phyloP scores from a whole-genome alignment of 2,329 filamentous ascomycete genomes.

The Nothophaeocryptopus gaeumannii region DNA sequence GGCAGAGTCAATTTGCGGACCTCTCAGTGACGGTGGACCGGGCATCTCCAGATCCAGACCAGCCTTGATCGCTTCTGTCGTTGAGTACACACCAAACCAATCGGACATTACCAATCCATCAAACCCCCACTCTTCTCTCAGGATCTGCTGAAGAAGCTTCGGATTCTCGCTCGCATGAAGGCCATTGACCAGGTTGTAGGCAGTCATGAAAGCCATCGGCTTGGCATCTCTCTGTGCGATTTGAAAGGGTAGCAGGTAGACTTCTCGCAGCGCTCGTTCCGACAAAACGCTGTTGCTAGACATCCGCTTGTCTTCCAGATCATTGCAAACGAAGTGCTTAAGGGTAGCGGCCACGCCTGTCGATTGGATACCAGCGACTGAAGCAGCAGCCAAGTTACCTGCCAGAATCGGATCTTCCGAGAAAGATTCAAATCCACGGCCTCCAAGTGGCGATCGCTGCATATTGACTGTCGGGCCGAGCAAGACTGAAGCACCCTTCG shows the following conservation, averaged over 20 bases:
- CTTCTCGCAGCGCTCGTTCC: slow-evolving; percentile 64
- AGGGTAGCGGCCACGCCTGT: slow-evolving; percentile 73
- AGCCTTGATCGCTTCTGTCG: slow-evolving; percentile 63
- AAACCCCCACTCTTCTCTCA: slow-evolving; percentile 69
- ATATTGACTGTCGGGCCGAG: slow-evolving; percentile 77
- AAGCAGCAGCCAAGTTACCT: slow-evolving; percentile 65
- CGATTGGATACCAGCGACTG: slow-evolving; percentile 64
- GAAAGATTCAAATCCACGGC: slow-evolving; percentile 82
- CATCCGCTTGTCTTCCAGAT: slow-evolving; percentile 67
- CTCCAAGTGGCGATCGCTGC: slow-evolving; percentile 78
- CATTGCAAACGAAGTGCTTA: slow-evolving; percentile 75
- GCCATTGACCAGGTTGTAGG: slow-evolving; percentile 73
- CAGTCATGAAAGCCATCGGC: slow-evolving; percentile 68
- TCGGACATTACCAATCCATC: slow-evolving; percentile 62
- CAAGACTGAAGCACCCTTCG: slow-evolving; percentile 70
- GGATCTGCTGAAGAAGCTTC: slow-evolving; percentile 64
- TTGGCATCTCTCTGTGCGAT: slow-evolving; percentile 69
- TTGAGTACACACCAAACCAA: slow-evolving; percentile 73
- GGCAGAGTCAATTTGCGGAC: slow-evolving; percentile 32
- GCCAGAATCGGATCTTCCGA: slow-evolving; percentile 78
- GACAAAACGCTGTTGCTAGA: slow-evolving; percentile 63
- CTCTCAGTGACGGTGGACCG: slow-evolving; percentile 60
- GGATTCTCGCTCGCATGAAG: slow-evolving; percentile 65
- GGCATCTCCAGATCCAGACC: slow-evolving; percentile 86
- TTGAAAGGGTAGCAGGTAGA: slow-evolving; percentile 73